These are phyloP conservation scores for Scenedesmus sp. DNA, from an alignment of 163 green algal genomes.

Conservation along the genomic window DNA sequence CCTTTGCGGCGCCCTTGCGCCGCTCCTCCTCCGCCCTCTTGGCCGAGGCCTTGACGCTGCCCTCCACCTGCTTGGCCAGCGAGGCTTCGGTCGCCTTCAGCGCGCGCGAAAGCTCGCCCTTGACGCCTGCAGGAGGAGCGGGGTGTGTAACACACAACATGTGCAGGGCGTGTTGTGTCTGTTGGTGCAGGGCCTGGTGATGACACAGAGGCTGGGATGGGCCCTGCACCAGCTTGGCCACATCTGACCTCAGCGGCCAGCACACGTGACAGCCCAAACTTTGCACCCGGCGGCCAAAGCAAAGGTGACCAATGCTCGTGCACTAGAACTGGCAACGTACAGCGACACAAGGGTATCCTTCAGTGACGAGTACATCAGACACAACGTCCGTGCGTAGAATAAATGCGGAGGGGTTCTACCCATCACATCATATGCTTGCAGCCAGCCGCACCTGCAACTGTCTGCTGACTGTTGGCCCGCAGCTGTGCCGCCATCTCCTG, in stretches of 20 bases:
- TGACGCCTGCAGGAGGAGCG: background rate
- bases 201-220: no score
- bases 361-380: no score
- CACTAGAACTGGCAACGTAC: no score
- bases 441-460: slow-evolving; percentile 5
- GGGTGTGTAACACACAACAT: background rate
- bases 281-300: no score
- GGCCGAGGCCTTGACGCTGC: slow-evolving; percentile 30
- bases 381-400: no score
- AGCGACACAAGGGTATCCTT: no score
- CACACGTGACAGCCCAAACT: no score
- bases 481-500: slow-evolving; percentile 42
- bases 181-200: background rate
- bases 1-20: slow-evolving; percentile 48
- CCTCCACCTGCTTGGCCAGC: slow-evolving; percentile 35
- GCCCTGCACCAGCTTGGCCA: no score
- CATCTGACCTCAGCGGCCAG: no score
- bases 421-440: background rate
- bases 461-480: slow-evolving; percentile 33
- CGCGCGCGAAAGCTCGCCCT: background rate
- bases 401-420: no score
- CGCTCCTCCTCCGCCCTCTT: slow-evolving; percentile 50
- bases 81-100: slow-evolving; percentile 32
- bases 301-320: no score
- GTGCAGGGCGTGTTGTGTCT: background rate